Conservation (phyloP, 2,329 filamentous ascomycete genomes). For the Dothidotthia symphoricarpi region DNA sequence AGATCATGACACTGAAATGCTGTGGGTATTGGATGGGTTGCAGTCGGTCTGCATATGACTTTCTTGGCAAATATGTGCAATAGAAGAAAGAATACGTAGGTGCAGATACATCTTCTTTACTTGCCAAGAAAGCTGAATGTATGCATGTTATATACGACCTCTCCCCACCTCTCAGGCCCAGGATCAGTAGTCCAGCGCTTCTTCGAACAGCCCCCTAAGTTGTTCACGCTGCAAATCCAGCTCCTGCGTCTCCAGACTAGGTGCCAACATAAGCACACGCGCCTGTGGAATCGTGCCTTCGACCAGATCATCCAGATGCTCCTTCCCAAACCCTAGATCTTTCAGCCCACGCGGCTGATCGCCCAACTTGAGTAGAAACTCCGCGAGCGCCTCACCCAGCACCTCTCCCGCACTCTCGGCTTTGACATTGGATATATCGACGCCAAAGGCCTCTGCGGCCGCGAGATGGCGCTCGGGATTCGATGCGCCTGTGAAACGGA, state of each 20-base stretch:
- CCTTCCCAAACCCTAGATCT: conserved; percentile 72
- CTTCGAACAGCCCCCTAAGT: conserved; percentile 48
- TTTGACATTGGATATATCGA: conserved; percentile 85
- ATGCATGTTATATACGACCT: no score
- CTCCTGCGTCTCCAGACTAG: conserved; percentile 60
- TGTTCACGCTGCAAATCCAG: conserved; percentile 51
- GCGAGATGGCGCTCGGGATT: conserved; percentile 90
- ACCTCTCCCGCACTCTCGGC: conserved; percentile 86
- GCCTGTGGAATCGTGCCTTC: conserved; percentile 94
- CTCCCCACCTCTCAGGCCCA: no score
- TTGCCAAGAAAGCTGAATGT: no score
- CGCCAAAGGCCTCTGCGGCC: conserved; percentile 86
- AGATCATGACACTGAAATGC: no score
- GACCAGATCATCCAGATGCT: conserved; percentile 78
- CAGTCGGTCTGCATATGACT: no score
- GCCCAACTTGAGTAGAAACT: conserved; percentile 79
- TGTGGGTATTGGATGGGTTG: no score
- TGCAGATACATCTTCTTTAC: no score
- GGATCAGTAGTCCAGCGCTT: conserved; percentile 45
- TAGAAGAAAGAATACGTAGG: no score
- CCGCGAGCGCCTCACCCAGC: conserved; percentile 74
- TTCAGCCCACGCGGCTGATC: conserved; percentile 88
- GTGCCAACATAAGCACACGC: conserved; percentile 87
- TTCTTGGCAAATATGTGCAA: no score
- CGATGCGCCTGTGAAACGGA: conserved; percentile 85